A percentile compares a stretch with the other conserved stretches of the same genome.
These are phyloP conservation scores for Leishmania amazonensis DNA, from an alignment of 208 protist species.

Conservation along the genomic window DNA sequence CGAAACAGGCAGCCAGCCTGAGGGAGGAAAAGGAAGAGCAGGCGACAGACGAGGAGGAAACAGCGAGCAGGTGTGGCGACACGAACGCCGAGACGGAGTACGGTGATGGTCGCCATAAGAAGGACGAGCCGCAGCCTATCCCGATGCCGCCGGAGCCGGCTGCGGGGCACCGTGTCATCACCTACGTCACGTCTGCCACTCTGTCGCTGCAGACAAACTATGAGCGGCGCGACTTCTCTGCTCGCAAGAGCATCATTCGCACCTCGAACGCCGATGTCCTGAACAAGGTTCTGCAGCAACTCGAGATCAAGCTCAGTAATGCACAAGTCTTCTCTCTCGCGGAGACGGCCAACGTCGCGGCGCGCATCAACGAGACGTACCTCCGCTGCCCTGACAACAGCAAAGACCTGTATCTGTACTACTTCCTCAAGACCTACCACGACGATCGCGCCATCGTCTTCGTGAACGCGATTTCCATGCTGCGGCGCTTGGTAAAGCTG, in stretches of 20 bases:
- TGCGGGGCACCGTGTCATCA: constrained; percentile 65
- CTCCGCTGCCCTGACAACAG: constrained; percentile 94
- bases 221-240: constrained; percentile 70
- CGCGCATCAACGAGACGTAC: constrained; percentile 89
- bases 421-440: constrained; percentile 91
- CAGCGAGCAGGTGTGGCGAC: neutral
- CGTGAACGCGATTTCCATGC: constrained; percentile 94
- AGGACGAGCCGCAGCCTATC: constrained; percentile 74
- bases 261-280: constrained; percentile 84
- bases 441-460: constrained; percentile 94
- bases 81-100: constrained; percentile 23
- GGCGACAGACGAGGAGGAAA: constrained; percentile 22
- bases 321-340: constrained; percentile 89
- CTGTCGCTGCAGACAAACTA: constrained; percentile 92
- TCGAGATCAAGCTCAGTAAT: constrained; percentile 72
- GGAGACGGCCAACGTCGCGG: constrained; percentile 64
- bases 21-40: constrained; percentile 21
- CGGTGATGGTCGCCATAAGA: constrained; percentile 14
- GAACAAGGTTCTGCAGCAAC: constrained; percentile 62
- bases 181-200: constrained; percentile 91
- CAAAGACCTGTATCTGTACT: constrained; percentile 96
- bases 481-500: constrained; percentile 93
- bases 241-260: constrained; percentile 79
- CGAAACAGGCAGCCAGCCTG: neutral
- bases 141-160: constrained; percentile 78